A percentile compares a stretch with the other conserved stretches of the same genome.
These are phyloP conservation scores for Pharus latifolius DNA, from an alignment of 176 grass and related monocot genomes.

Conservation along the genomic window DNA sequence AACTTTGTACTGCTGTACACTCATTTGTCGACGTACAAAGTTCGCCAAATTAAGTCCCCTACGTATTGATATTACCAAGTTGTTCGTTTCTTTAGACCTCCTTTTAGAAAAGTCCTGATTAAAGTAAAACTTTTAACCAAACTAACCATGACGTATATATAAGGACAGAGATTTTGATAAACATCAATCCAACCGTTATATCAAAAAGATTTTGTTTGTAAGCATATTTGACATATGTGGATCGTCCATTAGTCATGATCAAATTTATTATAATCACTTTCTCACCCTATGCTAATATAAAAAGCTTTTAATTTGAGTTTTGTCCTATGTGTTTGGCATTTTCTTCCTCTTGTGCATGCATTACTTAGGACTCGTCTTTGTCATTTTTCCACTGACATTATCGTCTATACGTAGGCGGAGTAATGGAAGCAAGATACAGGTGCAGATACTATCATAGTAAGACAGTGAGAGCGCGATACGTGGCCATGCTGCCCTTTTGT, in stretches of 20 bases:
- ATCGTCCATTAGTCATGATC: too few relatives aligned
- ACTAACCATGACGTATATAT: not conserved
- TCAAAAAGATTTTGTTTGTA: too few relatives aligned
- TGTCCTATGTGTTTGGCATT: not conserved
- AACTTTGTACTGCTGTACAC: not conserved
- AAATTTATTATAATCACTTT: too few relatives aligned
- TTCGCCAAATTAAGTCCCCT: not conserved
- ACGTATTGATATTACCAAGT: too few relatives aligned
- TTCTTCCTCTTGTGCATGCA: not conserved
- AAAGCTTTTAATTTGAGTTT: too few relatives aligned
- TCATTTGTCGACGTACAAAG: not conserved
- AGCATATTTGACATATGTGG: too few relatives aligned
- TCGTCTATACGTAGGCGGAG: conserved; percentile 6
- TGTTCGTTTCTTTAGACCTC: too few relatives aligned
- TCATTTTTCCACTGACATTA: conserved; percentile 19
- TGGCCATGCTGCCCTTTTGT: not conserved
- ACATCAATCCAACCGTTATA: too few relatives aligned
- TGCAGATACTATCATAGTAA: too few relatives aligned
- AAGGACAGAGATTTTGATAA: too few relatives aligned
- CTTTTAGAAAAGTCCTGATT: too few relatives aligned
- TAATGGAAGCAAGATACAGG: not conserved
- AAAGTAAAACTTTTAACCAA: not conserved
- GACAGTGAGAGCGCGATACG: not conserved
- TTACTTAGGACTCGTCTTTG: not conserved
- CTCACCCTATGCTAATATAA: too few relatives aligned